Evolutionary conservation across 2,329 filamentous ascomycete species (phyloP), one percentile per base, ranked within the genome.

Genomic region (Claviceps maximensis): DNA sequence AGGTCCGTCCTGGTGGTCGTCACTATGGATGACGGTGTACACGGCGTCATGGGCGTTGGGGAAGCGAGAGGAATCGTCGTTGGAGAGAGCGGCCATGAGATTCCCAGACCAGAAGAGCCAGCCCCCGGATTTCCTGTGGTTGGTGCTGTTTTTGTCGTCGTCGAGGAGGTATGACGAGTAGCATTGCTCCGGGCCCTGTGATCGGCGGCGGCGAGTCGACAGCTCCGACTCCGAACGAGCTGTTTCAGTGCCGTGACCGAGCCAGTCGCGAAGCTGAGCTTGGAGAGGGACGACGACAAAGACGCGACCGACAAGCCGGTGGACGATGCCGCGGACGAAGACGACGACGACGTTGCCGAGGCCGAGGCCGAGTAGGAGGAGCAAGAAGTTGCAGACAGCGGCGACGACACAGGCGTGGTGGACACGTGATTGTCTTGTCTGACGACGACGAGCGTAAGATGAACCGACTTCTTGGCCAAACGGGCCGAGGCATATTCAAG

Each of bases 401-500:
- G 53, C 27, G 58, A 53, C 15, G 64, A 54, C 15, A 64, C 57
- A 21, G 61, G 57, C 53, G 62, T 56, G 47, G 62, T 58, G n/a
- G 76, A 76, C 8, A 81, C 66, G 60, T 81, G 76, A 58, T 78
- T 76, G 54, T 80, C 77, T 47, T 74, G 73, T 41, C 75, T 72
- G 46, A 80, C 71, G 23, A 81, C 74, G 44, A 83, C 71, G 40
- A 84, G 73, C 19, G 77, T 80, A 51, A 83, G 67, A 59, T 79
- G 74, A 2, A 81, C 64, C 9, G 69, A 69, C 62, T 80, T 82
- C 50, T 72, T 71, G 13, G 77, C 74, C 23, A 84, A 71, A 21
- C 75, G 71, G 56, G 69, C 71, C 0, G 81, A 82, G 15, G 74
- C 71, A 59, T 82, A 80, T 54, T 82, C 79, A 31, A 84, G 72